phyloP scores from a whole-genome alignment of 1,284 basidiomycete species.

The Exobasidium rhododendri region DNA sequence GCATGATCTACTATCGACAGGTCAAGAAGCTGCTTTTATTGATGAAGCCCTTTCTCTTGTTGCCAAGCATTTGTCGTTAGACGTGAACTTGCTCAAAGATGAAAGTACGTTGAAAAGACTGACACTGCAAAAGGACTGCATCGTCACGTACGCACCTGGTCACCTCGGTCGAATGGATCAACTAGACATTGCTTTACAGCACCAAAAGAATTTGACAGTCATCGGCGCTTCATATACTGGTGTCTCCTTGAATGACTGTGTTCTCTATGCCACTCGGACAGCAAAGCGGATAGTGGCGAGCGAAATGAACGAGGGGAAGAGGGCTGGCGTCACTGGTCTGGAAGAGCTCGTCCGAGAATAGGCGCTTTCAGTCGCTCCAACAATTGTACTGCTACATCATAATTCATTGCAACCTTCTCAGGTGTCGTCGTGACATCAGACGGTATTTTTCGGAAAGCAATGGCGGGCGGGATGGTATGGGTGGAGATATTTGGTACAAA shows the following conservation, averaged over 20 bases:
- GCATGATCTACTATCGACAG: background rate
- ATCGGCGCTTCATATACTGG: slow-evolving; percentile 83
- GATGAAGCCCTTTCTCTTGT: background rate
- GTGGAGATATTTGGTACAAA: background rate
- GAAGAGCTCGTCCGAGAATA: background rate
- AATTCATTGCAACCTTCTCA: too few relatives aligned
- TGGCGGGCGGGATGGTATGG: background rate
- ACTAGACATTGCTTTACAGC: slow-evolving; percentile 60
- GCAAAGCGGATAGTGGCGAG: slow-evolving; percentile 12
- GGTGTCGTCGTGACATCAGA: too few relatives aligned
- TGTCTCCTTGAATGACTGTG: slow-evolving; percentile 85
- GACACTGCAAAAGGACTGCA: slow-evolving; percentile 66
- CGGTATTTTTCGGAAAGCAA: background rate
- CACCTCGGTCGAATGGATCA: slow-evolving; percentile 70
- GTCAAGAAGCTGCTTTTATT: background rate
- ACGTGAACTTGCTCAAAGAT: slow-evolving; percentile 59
- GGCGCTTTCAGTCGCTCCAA: background rate
- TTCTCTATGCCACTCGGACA: slow-evolving; percentile 55
- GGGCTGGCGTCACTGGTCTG: background rate
- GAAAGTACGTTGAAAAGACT: slow-evolving; percentile 24
- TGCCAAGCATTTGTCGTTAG: slow-evolving; percentile 34
- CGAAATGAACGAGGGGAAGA: background rate
- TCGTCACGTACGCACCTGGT: slow-evolving; percentile 75
- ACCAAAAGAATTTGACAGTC: slow-evolving; percentile 60
- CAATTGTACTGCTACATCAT: slow-evolving; percentile 1